Evolutionary conservation across 2,329 filamentous ascomycete species (phyloP), one percentile per base, ranked within the genome.

Genomic region (Fusarium metavorans): DNA sequence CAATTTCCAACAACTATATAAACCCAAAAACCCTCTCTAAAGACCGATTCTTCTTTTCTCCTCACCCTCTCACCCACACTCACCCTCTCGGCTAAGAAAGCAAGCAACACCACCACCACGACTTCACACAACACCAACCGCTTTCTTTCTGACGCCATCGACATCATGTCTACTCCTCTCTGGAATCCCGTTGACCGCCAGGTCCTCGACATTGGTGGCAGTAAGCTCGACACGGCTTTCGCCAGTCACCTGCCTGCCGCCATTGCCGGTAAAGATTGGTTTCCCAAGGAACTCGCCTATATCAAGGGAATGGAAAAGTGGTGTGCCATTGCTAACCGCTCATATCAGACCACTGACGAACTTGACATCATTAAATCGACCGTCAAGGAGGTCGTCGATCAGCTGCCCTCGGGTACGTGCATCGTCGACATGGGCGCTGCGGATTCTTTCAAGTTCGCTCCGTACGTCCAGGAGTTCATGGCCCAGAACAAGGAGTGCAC

Each of bases 271-370:
- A 52, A 6, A 6, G 48, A 30, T 13, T 52, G 48, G 48, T 77
- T 79, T 32, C 77, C 77, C 3, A 77, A 79, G 73, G 77, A 79
- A 23, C 10, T 79, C 4, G 77, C 74, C 3, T 79, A 79, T 56
- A 76, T 68, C 1, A 25, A 41, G 0, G 73, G 70, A 0, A 79
- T 79, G 77, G 64, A 73, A 0, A 65, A 73, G 0, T 78, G 77
- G 77, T 64, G 45, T 1, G 32, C 61, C 0, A 74, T 79, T 1
- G 68, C 77, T 3, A 60, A 76, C 3, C 32, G 5, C 0, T 78
- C 77, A 0, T 78, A 78, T 27, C 77, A 79, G 20, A 79, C 77
- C 0, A 54, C 66, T 0, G 62, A 76, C 2, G 77, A 79, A 2
- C 34, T 76, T 0, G 0, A 16, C 0, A 77, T 79, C 20, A 79